Percentiles rank a stretch among this genome's conserved stretches.
Conservation (phyloP, 2,329 filamentous ascomycete genomes). For the Bipolaris oryzae region DNA sequence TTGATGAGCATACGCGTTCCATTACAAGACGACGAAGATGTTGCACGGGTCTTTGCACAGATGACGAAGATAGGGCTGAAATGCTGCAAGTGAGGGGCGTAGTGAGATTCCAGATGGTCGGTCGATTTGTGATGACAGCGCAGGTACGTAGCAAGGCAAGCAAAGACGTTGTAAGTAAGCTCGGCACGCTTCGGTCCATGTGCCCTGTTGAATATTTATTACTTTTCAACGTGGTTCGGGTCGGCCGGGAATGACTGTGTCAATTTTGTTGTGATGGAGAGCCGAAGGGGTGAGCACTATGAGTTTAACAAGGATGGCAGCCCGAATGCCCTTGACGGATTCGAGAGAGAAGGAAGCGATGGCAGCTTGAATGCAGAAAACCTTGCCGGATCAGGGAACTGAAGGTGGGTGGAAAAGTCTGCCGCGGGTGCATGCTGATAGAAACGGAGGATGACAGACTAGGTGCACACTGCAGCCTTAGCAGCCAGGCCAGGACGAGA, state of each 20-base stretch:
- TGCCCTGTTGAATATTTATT: background rate
- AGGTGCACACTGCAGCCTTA: too few relatives aligned
- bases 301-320: background rate
- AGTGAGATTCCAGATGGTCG: constrained; percentile 5
- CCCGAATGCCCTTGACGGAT: background rate
- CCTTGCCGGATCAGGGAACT: background rate
- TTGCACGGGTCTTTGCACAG: background rate
- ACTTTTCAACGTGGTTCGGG: background rate
- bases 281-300: constrained; percentile 12
- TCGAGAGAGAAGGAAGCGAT: background rate
- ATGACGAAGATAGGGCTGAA: background rate
- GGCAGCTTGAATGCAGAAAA: background rate
- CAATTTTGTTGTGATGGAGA: constrained; percentile 6
- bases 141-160: background rate
- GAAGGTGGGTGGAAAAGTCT: background rate
- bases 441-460: background rate
- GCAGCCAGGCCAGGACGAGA: background rate
- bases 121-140: background rate
- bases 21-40: background rate
- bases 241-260: background rate
- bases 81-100: background rate
- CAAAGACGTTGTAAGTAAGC: constrained; percentile 2
- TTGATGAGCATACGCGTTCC: background rate
- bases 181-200: background rate
- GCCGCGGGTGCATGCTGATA: background rate